Conservation (phyloP, 2,329 filamentous ascomycete species). For the Penicillium aurantiogriseum region DNA sequence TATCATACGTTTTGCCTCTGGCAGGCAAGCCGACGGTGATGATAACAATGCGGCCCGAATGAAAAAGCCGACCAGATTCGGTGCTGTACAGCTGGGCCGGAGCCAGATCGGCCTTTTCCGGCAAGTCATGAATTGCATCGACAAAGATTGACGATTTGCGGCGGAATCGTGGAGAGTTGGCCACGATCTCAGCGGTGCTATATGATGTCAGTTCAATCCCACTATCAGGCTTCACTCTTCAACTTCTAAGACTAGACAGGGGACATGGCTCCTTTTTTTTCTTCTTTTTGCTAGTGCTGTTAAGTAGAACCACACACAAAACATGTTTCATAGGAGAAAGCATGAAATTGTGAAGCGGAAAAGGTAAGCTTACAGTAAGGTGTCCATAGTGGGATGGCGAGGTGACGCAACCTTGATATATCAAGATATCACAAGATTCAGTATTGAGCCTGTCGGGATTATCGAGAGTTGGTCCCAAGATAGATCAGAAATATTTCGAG, state of each 20-base stretch:
- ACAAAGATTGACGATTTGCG: slow-evolving; percentile 94
- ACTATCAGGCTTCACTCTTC: not conserved
- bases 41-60: slow-evolving; percentile 95
- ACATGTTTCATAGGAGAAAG: not conserved
- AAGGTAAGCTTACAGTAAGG: slow-evolving; percentile 44
- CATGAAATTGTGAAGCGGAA: not conserved
- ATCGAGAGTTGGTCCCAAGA: not conserved
- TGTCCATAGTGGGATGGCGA: slow-evolving; percentile 44
- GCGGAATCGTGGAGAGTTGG: slow-evolving; percentile 83
- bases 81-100: slow-evolving; percentile 97
- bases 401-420: not conserved
- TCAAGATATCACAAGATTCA: not conserved
- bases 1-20: slow-evolving; percentile 80
- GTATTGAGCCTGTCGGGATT: not conserved
- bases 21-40: slow-evolving; percentile 94
- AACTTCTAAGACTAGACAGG: not conserved
- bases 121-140: slow-evolving; percentile 92
- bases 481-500: not conserved
- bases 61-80: slow-evolving; percentile 93
- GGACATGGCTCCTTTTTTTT: not conserved
- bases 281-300: not conserved
- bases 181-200: slow-evolving; percentile 88
- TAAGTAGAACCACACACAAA: not conserved
- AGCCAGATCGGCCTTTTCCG: slow-evolving; percentile 78
- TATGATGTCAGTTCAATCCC: slow-evolving; percentile 27